These are phyloP conservation scores for Yamadazyma phyllophila DNA, from an alignment of 805 yeast species.

Conservation along the genomic window DNA sequence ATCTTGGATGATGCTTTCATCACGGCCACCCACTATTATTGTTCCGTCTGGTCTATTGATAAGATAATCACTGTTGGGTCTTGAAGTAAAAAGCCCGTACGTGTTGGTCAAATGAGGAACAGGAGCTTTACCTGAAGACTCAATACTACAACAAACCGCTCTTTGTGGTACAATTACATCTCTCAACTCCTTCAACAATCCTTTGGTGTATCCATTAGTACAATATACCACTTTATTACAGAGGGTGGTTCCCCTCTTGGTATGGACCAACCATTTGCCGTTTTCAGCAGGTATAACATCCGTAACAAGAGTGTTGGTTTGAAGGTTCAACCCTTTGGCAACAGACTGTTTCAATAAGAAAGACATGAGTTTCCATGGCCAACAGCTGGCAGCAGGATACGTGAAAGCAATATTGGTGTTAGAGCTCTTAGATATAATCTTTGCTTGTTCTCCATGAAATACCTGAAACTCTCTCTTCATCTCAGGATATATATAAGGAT, in stretches of 20 bases:
- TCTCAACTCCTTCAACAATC: constrained; percentile 23
- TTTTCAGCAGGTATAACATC: constrained; percentile 20
- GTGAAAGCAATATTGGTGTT: constrained; percentile 29
- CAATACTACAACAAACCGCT: constrained; percentile 29
- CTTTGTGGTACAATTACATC: constrained; percentile 34
- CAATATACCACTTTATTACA: constrained; percentile 7
- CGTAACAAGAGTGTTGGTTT: constrained; percentile 41
- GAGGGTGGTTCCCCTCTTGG: constrained; percentile 8
- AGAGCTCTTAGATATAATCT: constrained; percentile 24
- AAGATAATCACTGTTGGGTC: constrained; percentile 26
- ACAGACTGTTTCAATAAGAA: constrained; percentile 29
- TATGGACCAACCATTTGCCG: constrained; percentile 28
- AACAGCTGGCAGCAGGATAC: constrained; percentile 43
- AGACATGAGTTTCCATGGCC: constrained; percentile 43
- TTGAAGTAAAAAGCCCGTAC: constrained; percentile 22
- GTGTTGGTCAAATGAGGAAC: constrained; percentile 37
- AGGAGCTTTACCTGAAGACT: constrained; percentile 16
- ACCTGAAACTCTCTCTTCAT: constrained; percentile 31
- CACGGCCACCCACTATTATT: constrained; percentile 32
- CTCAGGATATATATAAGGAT: constrained; percentile 23
- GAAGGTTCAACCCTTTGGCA: constrained; percentile 36
- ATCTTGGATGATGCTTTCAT: constrained; percentile 13
- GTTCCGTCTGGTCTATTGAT: constrained; percentile 41
- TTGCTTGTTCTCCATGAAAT: constrained; percentile 28
- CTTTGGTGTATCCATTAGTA: constrained; percentile 13